Base-by-base conservation (phyloP, 139 green algal species). In the Asterochloris erici region DNA sequence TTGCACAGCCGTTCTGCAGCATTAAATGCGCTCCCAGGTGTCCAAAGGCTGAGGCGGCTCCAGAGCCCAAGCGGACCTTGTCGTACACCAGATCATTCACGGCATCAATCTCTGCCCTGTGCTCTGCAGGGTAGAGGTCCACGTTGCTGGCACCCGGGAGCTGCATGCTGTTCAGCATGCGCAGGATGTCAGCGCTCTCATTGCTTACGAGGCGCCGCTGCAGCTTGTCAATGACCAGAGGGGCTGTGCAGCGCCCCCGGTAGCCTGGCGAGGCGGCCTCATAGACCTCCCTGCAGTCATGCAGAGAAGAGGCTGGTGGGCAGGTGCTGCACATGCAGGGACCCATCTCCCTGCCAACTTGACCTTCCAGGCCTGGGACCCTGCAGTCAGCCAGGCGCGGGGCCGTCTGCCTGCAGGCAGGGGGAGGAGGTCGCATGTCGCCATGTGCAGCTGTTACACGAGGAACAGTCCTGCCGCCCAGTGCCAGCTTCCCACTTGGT, bases 201-300 rank as follows among this genome's bases (percentile, higher is more conserved):
- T 96, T 97, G 91, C 87, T 92, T 47, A 97, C 87, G n/a, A 90
- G 86, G 10, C 82, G 77, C 38, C 78, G 54, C 9, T 74, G 16
- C 26, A 77, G 74, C 28, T 78, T 85, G 87, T 98, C 95, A 14
- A 98, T 86, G 74, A 98, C 88, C 80, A 98, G 86, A 1, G 95
- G 95, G 0, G 95, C 95, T 14, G 95, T 98, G 89, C 95, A 98
- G 29, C 95, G 90, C 4, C 94, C 95, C 0, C 70, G 85, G 85
- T 92, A 98, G 15, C 93, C 89, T 0, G 93, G 92, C 73, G 79
- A 86, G 12, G 85, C 84, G 16, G 84, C 79, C 77, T 97, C 92
- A 87, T 98, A 98, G 76, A 97, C 94, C 73, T 94, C 84, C 86
- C 93, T 95, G 89, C 66, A 83, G 11, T 21, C 14, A 12, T 24